Percentiles rank a stretch among this genome's conserved stretches.
Evolutionary conservation across 176 grass and related monocot genomes (phyloP).

Genomic region (Ensete glaucum): DNA sequence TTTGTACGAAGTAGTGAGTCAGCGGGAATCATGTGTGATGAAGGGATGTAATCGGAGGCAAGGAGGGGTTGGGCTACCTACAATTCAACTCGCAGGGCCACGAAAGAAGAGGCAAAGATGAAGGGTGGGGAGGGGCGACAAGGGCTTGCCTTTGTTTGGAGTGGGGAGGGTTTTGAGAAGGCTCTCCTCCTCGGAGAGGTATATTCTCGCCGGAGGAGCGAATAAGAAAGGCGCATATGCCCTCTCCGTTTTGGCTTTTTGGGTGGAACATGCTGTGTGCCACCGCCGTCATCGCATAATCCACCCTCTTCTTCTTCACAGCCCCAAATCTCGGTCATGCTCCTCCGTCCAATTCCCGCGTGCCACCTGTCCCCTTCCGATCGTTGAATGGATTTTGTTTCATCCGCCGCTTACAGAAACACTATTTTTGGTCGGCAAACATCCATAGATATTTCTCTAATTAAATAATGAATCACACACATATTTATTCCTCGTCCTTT

Average conservation of each 20-base stretch:
- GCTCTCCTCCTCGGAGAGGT: background rate
- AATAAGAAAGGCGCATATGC: background rate
- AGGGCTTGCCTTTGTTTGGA: too few relatives aligned
- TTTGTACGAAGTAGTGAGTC: background rate
- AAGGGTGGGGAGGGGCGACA: background rate
- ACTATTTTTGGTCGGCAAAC: too few relatives aligned
- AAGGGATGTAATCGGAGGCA: background rate
- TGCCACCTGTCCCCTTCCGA: background rate
- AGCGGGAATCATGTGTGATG: background rate
- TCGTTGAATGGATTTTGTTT: too few relatives aligned
- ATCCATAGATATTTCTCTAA: too few relatives aligned
- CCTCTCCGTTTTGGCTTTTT: background rate
- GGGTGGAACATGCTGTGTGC: background rate
- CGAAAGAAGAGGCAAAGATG: background rate
- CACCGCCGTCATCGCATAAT: background rate
- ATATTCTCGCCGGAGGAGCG: background rate
- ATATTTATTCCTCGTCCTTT: too few relatives aligned
- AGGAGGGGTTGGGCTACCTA: background rate
- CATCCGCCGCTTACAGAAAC: too few relatives aligned
- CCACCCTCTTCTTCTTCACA: background rate
- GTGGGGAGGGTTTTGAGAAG: too few relatives aligned
- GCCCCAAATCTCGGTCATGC: too few relatives aligned
- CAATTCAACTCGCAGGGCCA: background rate
- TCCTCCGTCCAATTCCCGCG: background rate
- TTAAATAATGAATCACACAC: too few relatives aligned